Evolutionary conservation across 2,329 filamentous ascomycete species (phyloP).

Genomic region (Penicillium decumbens): DNA sequence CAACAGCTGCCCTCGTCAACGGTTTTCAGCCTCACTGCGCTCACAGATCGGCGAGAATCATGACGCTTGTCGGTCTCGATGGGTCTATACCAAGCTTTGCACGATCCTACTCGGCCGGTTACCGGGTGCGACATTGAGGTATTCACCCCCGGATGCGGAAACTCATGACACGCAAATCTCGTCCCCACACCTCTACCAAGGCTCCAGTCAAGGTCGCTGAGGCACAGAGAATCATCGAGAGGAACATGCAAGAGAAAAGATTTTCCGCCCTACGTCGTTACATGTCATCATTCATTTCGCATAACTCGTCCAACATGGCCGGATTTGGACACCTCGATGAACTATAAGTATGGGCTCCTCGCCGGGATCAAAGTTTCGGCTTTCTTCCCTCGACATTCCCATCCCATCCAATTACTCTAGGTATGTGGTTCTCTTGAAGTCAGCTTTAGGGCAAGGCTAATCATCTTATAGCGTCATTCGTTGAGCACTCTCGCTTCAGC

Average conservation of each 20-base stretch:
- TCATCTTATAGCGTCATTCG: slow-evolving; percentile 16
- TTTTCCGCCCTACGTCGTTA: slow-evolving; percentile 3
- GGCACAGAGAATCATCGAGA: slow-evolving; percentile 12
- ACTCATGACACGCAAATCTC: slow-evolving; percentile 6
- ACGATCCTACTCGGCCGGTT: background rate
- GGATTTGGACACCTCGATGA: slow-evolving; percentile 16
- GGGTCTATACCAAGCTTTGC: background rate
- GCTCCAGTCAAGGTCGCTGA: slow-evolving; percentile 11
- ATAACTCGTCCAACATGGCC: slow-evolving; percentile 6
- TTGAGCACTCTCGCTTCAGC: slow-evolving; percentile 18
- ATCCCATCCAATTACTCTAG: slow-evolving; percentile 7
- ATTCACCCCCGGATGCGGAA: slow-evolving; percentile 23
- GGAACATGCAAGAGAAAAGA: slow-evolving; percentile 9
- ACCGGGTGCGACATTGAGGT: slow-evolving; percentile 18
- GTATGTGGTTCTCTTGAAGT: slow-evolving; percentile 6
- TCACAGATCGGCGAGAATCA: background rate
- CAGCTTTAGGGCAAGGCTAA: slow-evolving; percentile 2
- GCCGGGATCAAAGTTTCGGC: background rate
- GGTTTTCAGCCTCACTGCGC: background rate
- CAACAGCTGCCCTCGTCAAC: background rate
- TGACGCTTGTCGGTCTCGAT: background rate
- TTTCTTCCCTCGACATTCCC: slow-evolving; percentile 3
- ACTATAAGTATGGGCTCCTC: slow-evolving; percentile 21
- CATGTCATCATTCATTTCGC: slow-evolving; percentile 18
- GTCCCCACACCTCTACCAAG: slow-evolving; percentile 5